Percentiles rank a stretch among this genome's conserved stretches.
Conservation (phyloP, 2,329 filamentous ascomycete genomes). For the Exophiala sp. region DNA sequence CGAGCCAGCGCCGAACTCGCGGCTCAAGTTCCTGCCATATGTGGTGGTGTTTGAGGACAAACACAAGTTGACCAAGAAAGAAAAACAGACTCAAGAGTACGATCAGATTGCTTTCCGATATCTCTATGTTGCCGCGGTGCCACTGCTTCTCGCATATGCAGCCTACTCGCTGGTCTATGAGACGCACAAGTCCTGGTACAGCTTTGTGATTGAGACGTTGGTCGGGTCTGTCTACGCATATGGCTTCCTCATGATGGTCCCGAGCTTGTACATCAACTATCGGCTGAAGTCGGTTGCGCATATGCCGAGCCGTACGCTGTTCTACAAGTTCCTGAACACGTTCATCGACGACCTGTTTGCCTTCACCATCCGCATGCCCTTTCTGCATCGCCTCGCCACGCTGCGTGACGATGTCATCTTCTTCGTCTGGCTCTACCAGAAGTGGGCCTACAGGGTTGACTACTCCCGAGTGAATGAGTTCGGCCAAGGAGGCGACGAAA, state of each 20-base stretch:
- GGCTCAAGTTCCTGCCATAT: slow-evolving; percentile 72
- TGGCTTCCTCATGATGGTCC: slow-evolving; percentile 99
- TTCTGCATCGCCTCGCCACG: slow-evolving; percentile 84
- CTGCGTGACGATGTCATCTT: slow-evolving; percentile 95
- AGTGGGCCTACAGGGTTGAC: slow-evolving; percentile 86
- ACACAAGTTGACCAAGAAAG: slow-evolving; percentile 87
- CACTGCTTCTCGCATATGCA: slow-evolving; percentile 82
- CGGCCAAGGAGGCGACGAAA: slow-evolving; percentile 93
- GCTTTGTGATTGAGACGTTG: slow-evolving; percentile 87
- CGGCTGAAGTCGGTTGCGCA: slow-evolving; percentile 80
- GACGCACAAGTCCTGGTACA: slow-evolving; percentile 96
- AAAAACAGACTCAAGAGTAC: slow-evolving; percentile 97
- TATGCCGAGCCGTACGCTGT: slow-evolving; percentile 95
- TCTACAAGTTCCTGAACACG: slow-evolving; percentile 96
- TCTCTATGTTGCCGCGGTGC: slow-evolving; percentile 86
- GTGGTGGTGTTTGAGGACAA: slow-evolving; percentile 88
- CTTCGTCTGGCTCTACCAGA: slow-evolving; percentile 94
- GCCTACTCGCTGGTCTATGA: slow-evolving; percentile 89
- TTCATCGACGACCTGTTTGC: slow-evolving; percentile 99
- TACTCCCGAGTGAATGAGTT: slow-evolving; percentile 94
- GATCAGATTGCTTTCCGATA: slow-evolving; percentile 97
- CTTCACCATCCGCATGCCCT: slow-evolving; percentile 99
- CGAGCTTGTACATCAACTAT: slow-evolving; percentile 97
- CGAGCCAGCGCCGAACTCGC: slow-evolving; percentile 59
- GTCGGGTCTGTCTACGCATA: slow-evolving; percentile 97